Evolutionary conservation across 2,329 filamentous ascomycete genomes (phyloP).

Genomic region (Exutisphaerella laricina): DNA sequence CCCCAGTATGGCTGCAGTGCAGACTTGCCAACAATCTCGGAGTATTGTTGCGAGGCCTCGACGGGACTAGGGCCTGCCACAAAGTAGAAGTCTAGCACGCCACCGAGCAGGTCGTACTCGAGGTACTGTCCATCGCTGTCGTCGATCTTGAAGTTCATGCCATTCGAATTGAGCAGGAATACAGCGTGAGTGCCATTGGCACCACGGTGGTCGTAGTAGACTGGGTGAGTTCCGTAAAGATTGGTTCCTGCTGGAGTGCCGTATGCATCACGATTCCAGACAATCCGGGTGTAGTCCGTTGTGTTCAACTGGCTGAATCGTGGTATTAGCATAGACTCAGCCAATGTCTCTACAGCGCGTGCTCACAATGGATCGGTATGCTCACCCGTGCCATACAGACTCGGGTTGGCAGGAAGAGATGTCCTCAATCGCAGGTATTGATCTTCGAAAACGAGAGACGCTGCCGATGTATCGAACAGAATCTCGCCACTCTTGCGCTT

Average conservation of each 20-base stretch:
- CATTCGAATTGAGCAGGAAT: constrained; percentile 66
- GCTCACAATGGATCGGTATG: constrained; percentile 56
- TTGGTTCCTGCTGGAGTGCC: constrained; percentile 56
- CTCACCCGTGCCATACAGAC: constrained; percentile 75
- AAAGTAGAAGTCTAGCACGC: constrained; percentile 62
- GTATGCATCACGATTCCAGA: constrained; percentile 66
- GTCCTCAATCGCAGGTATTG: constrained; percentile 61
- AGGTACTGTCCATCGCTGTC: constrained; percentile 61
- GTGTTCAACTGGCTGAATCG: constrained; percentile 49
- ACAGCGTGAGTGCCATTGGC: constrained; percentile 55
- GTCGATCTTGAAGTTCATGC: constrained; percentile 71
- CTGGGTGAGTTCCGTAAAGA: constrained; percentile 66
- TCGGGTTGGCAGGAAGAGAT: constrained; percentile 59
- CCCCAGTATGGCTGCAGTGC: constrained; percentile 50
- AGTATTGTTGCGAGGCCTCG: constrained; percentile 46
- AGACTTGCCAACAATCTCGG: constrained; percentile 45
- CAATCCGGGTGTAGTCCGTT: constrained; percentile 62
- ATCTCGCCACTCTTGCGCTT: constrained; percentile 42
- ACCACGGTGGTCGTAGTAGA: constrained; percentile 68
- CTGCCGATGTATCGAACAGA: constrained; percentile 30
- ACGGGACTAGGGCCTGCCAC: constrained; percentile 44
- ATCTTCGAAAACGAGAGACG: constrained; percentile 29
- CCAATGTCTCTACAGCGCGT: background rate
- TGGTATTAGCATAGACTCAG: constrained; percentile 1
- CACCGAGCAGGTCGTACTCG: constrained; percentile 74